Evolutionary conservation across 371 early-diverging fungal genomes (phyloP).

Genomic region (Polyrhizophydium stewartii): DNA sequence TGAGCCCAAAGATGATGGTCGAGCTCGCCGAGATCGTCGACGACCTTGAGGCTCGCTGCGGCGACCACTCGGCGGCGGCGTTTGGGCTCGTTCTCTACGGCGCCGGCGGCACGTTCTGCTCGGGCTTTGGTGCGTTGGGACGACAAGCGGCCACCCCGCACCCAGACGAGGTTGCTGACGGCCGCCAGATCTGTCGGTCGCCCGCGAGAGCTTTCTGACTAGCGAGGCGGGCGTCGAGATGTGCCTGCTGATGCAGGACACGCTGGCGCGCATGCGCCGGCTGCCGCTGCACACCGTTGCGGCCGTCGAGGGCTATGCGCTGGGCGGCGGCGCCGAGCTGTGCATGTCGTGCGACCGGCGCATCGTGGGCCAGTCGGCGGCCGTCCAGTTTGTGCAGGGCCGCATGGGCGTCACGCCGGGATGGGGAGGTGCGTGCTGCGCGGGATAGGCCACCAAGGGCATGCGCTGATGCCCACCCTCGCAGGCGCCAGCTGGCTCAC

Average conservation of each 20-base stretch:
- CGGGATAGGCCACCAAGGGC: not conserved
- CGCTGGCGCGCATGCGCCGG: constrained; percentile 48
- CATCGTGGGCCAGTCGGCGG: constrained; percentile 40
- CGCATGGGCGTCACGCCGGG: constrained; percentile 63
- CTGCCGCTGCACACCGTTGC: constrained; percentile 61
- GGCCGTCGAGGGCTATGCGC: constrained; percentile 57
- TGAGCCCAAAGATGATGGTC: constrained; percentile 71
- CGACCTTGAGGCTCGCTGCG: constrained; percentile 33
- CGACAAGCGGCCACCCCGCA: not conserved
- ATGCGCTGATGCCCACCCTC: too few species aligned
- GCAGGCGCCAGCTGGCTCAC: constrained; percentile 53
- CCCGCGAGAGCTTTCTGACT: constrained; percentile 42
- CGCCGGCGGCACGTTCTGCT: constrained; percentile 47
- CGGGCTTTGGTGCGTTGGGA: constrained; percentile 53
- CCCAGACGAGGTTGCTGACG: constrained; percentile 23
- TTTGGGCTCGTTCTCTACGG: constrained; percentile 55
- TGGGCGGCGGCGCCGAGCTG: constrained; percentile 74
- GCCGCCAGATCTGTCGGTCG: constrained; percentile 53
- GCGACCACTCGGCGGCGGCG: constrained; percentile 15
- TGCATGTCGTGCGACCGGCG: constrained; percentile 61
- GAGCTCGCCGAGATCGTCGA: constrained; percentile 55
- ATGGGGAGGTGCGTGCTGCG: constrained; percentile 24
- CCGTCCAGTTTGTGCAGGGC: constrained; percentile 60
- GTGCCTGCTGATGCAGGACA: constrained; percentile 45
- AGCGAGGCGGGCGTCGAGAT: constrained; percentile 44